Conservation (phyloP, 192 early-diverging fungal genomes). For the Umbelopsis sp. region DNA sequence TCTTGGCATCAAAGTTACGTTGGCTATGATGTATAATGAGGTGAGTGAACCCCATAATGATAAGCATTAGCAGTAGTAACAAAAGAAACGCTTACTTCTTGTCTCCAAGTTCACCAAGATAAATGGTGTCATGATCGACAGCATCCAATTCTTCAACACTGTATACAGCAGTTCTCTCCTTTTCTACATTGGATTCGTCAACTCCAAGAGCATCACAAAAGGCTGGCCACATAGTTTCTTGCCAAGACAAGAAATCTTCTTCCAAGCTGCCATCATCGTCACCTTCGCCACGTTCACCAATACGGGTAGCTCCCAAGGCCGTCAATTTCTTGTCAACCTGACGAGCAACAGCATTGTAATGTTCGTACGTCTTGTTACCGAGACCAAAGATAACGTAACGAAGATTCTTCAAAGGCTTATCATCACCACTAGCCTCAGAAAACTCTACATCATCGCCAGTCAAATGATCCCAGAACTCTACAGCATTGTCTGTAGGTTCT, state of each 20-base stretch:
- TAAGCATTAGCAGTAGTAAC: too few relatives aligned
- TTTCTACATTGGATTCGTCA: constrained; percentile 42
- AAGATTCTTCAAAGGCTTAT: constrained; percentile 54
- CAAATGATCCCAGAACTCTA: constrained; percentile 91
- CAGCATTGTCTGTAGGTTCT: constrained; percentile 97
- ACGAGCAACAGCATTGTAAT: constrained; percentile 85
- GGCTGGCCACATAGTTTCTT: constrained; percentile 79
- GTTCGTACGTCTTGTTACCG: constrained; percentile 90
- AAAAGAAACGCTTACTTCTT: constrained; percentile 25
- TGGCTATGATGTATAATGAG: constrained; percentile 29
- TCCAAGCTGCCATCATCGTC: constrained; percentile 97
- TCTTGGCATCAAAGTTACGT: constrained; percentile 78
- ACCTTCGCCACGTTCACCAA: constrained; percentile 88
- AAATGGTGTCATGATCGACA: constrained; percentile 39
- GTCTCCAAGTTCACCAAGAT: constrained; percentile 52
- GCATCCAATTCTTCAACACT: constrained; percentile 52
- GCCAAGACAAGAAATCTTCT: constrained; percentile 97
- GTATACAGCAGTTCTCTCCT: constrained; percentile 46
- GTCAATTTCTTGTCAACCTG: constrained; percentile 66
- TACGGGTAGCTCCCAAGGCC: constrained; percentile 72
- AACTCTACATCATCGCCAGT: constrained; percentile 74
- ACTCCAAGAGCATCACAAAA: constrained; percentile 76
- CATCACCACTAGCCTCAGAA: constrained; percentile 60
- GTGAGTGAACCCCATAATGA: constrained; percentile 11
- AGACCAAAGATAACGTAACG: constrained; percentile 79